Evolutionary conservation across 257 asterid species (phyloP).

Genomic region (Verbascum thapsus): DNA sequence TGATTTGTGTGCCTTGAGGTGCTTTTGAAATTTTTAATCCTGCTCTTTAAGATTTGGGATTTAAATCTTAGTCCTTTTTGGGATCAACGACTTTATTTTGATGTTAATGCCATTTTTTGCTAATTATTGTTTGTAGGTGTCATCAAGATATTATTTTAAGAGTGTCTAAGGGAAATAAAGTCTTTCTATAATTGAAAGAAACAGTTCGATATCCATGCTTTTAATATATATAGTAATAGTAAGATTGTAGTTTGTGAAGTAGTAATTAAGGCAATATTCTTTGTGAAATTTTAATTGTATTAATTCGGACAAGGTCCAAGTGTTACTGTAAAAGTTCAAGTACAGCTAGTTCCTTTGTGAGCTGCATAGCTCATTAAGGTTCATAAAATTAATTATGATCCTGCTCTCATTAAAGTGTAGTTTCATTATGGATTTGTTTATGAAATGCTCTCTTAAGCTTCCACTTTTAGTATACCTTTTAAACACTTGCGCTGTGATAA

Average conservation of each 20-base stretch:
- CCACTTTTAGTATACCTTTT: not conserved
- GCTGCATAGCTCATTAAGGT: constrained; percentile 3
- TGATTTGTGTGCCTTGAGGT: too few relatives aligned
- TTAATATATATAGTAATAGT: not conserved
- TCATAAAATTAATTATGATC: not conserved
- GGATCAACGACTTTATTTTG: too few relatives aligned
- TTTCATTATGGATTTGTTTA: not conserved
- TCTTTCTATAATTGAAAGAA: too few relatives aligned
- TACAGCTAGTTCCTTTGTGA: not conserved
- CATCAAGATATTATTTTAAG: too few relatives aligned
- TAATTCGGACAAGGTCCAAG: not conserved
- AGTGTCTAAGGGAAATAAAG: too few relatives aligned
- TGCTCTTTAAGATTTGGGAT: too few relatives aligned
- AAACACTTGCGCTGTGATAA: not conserved
- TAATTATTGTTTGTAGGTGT: too few relatives aligned
- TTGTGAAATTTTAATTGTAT: not conserved
- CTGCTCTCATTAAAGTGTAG: not conserved
- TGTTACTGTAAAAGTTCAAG: not conserved
- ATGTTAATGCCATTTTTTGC: too few relatives aligned
- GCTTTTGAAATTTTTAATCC: too few relatives aligned
- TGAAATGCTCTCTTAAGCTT: constrained; percentile 9
- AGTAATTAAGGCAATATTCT: not conserved
- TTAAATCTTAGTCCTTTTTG: too few relatives aligned
- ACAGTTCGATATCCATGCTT: too few relatives aligned
- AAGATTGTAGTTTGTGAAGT: too few relatives aligned